phyloP scores from a whole-genome alignment of 768 basidiomycete species.

The Russula earlei region DNA sequence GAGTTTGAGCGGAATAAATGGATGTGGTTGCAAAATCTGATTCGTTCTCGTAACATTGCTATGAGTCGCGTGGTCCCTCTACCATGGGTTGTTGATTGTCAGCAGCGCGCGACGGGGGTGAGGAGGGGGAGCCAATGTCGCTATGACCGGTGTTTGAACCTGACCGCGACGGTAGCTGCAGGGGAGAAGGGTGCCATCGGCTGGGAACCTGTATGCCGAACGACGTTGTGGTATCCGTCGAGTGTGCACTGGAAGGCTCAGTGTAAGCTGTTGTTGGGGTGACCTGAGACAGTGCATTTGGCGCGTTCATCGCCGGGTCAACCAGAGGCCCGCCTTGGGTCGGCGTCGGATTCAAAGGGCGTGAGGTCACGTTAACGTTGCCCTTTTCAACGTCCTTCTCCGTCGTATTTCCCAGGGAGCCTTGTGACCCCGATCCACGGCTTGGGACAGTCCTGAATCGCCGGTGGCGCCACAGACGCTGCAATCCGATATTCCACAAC shows the following conservation, averaged over 20 bases:
- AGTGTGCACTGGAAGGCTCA: conserved; percentile 17
- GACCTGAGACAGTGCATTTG: conserved; percentile 36
- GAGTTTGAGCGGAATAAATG: background rate
- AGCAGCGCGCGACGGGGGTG: background rate
- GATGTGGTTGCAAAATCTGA: background rate
- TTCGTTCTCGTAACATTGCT: background rate
- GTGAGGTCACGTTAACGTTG: conserved; percentile 13
- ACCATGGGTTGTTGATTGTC: conserved; percentile 5
- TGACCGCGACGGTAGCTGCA: background rate
- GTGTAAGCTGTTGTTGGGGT: conserved; percentile 25
- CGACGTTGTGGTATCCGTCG: conserved; percentile 16
- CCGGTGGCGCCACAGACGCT: conserved; percentile 27
- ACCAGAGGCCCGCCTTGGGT: conserved; percentile 32
- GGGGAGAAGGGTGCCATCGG: conserved; percentile 13
- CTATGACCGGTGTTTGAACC: background rate
- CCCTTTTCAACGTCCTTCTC: conserved; percentile 19
- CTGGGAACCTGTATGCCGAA: conserved; percentile 14
- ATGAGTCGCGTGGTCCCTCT: conserved; percentile 2
- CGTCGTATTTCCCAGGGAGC: conserved; percentile 26
- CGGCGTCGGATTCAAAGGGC: conserved; percentile 47
- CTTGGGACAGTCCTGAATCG: conserved; percentile 18
- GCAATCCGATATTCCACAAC: conserved; percentile 35
- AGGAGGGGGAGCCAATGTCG: background rate
- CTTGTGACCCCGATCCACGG: conserved; percentile 17
- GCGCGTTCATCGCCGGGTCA: conserved; percentile 32